These are phyloP conservation scores for Pichia sp. DNA, from an alignment of 1,139 yeast species.

Conservation along the genomic window DNA sequence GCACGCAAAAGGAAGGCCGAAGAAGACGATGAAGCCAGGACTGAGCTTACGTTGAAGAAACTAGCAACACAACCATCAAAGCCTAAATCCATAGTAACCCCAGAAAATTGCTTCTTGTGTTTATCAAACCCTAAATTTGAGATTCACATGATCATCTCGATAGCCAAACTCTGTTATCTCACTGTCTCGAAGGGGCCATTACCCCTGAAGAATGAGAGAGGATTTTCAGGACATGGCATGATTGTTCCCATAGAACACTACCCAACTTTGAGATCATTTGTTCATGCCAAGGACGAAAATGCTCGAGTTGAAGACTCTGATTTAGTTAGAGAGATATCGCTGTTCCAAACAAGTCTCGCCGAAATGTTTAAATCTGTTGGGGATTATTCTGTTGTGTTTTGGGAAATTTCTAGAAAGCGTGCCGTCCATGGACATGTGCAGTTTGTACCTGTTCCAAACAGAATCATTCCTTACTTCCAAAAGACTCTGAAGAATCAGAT, in stretches of 20 bases:
- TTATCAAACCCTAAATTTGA: slow-evolving; percentile 74
- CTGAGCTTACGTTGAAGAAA: too few relatives aligned
- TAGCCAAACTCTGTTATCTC: slow-evolving; percentile 59
- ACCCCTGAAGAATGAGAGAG: slow-evolving; percentile 38
- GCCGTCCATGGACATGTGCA: slow-evolving; percentile 66
- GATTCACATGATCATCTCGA: slow-evolving; percentile 72
- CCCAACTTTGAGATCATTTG: slow-evolving; percentile 35
- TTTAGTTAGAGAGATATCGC: slow-evolving; percentile 34
- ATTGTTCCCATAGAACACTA: slow-evolving; percentile 77
- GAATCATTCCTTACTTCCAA: slow-evolving; percentile 32
- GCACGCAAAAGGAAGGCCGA: slow-evolving; percentile 2
- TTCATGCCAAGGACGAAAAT: slow-evolving; percentile 17
- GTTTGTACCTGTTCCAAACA: slow-evolving; percentile 47
- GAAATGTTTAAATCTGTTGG: slow-evolving; percentile 34
- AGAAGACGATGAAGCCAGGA: not conserved
- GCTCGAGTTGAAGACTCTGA: slow-evolving; percentile 28
- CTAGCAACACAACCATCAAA: not conserved
- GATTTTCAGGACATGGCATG: slow-evolving; percentile 76
- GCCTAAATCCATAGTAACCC: slow-evolving; percentile 31
- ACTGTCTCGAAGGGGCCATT: slow-evolving; percentile 89
- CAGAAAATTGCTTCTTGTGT: slow-evolving; percentile 73
- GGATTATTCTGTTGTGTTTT: slow-evolving; percentile 43
- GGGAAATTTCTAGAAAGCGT: slow-evolving; percentile 50
- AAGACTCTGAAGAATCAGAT: slow-evolving; percentile 38
- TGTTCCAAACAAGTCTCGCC: slow-evolving; percentile 40